Conservation (phyloP, 2,329 filamentous ascomycete species). For the Sarocladium kiliense region DNA sequence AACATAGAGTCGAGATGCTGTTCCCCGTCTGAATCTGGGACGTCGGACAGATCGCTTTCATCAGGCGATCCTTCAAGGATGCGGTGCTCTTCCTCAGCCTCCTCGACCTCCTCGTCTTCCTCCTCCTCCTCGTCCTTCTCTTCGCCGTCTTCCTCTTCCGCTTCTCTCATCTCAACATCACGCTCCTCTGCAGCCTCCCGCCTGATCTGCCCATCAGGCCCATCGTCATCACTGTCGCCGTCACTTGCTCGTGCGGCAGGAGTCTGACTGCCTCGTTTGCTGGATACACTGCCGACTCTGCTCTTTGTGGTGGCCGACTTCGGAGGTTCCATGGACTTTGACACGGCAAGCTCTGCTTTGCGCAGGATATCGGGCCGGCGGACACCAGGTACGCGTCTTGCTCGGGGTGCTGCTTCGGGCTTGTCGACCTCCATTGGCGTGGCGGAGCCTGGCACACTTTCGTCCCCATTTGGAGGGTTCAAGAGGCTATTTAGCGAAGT, state of each 20-base stretch:
- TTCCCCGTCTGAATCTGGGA: conserved; percentile 54
- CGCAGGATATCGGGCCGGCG: conserved; percentile 54
- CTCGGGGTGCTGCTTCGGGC: conserved; percentile 33
- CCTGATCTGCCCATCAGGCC: conserved; percentile 33
- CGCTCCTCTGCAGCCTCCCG: conserved; percentile 27
- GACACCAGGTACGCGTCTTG: conserved; percentile 38
- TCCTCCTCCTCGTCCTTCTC: conserved; percentile 16
- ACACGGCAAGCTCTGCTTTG: conserved; percentile 55
- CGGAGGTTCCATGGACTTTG: conserved; percentile 43
- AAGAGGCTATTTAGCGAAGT: conserved; percentile 37
- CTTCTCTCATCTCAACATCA: conserved; percentile 41
- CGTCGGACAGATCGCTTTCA: conserved; percentile 65
- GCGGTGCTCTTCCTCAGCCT: neutral
- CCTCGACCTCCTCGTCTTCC: conserved; percentile 18
- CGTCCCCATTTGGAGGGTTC: conserved; percentile 35
- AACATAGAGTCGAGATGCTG: conserved; percentile 49
- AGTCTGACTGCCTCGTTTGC: conserved; percentile 37
- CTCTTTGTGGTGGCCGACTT: conserved; percentile 40
- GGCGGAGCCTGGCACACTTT: conserved; percentile 25
- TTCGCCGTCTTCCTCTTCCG: conserved; percentile 19
- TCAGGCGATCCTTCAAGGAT: conserved; percentile 38
- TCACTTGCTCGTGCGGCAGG: conserved; percentile 29
- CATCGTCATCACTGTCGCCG: conserved; percentile 25
- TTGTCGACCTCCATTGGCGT: conserved; percentile 35
- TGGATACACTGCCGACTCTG: conserved; percentile 45